Percentiles rank a stretch among this genome's conserved stretches.
Conservation (phyloP, 2,329 filamentous ascomycete genomes). For the Colletotrichum camelliae region DNA sequence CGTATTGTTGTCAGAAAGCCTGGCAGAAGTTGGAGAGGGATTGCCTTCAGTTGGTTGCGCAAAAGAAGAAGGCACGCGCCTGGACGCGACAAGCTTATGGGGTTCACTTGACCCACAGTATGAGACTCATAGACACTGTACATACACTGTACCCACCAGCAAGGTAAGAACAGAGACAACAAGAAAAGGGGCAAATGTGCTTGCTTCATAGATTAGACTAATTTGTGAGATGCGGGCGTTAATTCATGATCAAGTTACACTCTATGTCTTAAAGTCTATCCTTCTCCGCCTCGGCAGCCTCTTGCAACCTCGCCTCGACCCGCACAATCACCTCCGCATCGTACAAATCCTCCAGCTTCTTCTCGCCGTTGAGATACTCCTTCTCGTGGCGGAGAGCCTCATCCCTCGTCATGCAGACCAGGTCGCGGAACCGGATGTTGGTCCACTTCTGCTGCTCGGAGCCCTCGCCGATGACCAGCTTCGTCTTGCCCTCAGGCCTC, state of each 20-base stretch:
- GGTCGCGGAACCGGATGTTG: slow-evolving; percentile 69
- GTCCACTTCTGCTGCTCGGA: slow-evolving; percentile 80
- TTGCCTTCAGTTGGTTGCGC: neutral
- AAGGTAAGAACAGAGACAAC: neutral
- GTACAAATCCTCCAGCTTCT: slow-evolving; percentile 76
- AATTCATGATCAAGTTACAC: neutral
- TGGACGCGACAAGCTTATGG: neutral
- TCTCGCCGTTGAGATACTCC: slow-evolving; percentile 74
- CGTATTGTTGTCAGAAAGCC: neutral
- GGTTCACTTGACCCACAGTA: neutral
- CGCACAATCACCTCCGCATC: slow-evolving; percentile 67
- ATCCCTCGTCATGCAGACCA: slow-evolving; percentile 94
- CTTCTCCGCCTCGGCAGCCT: slow-evolving; percentile 68
- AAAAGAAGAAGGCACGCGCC: neutral
- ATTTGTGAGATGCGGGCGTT: neutral
- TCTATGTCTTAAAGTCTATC: slow-evolving; percentile 39
- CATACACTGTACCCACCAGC: neutral
- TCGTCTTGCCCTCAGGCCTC: slow-evolving; percentile 64
- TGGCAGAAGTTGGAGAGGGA: neutral
- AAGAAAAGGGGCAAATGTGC: neutral
- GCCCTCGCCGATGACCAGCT: slow-evolving; percentile 64
- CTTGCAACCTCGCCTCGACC: slow-evolving; percentile 70
- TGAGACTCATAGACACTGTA: fast-evolving
- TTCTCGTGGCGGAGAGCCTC: slow-evolving; percentile 83
- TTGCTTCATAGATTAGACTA: neutral